phyloP scores from a whole-genome alignment of 2,329 filamentous ascomycete genomes.

The Fusarium sp. region DNA sequence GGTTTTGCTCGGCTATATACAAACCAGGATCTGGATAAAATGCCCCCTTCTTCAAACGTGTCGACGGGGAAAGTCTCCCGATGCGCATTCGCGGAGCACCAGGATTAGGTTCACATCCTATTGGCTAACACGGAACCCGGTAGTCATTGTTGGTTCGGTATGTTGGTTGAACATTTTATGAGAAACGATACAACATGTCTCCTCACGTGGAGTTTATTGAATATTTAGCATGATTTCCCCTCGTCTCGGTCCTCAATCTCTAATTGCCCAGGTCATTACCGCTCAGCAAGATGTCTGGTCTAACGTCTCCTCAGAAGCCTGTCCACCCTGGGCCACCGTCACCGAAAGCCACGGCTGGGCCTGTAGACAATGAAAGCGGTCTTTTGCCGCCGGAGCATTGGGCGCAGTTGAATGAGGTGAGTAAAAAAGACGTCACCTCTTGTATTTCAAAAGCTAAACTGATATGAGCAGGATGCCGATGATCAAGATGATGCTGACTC shows the following conservation, averaged over 20 bases:
- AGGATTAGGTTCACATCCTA: neutral
- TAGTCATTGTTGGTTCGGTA: neutral
- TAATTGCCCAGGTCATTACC: fast-evolving
- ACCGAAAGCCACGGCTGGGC: fast-evolving
- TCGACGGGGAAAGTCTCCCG: neutral
- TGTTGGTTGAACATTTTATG: neutral
- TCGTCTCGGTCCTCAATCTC: too few species aligned
- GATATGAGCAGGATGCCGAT: neutral
- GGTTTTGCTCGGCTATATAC: too few species aligned
- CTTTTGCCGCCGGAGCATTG: neutral
- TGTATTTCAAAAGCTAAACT: neutral
- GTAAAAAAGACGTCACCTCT: fast-evolving
- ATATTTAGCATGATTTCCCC: neutral
- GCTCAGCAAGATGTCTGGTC: neutral
- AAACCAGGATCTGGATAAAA: neutral
- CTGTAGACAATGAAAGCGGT: fast-evolving
- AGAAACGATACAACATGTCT: neutral
- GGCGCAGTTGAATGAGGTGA: neutral
- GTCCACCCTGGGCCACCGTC: fast-evolving
- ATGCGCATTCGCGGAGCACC: neutral
- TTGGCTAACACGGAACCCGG: neutral
- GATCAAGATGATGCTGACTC: neutral
- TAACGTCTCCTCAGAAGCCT: neutral
- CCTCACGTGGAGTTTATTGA: neutral
- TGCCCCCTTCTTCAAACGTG: neutral